phyloP scores from a whole-genome alignment of 352 stramenopile species.

The Aphanomyces euteiches region DNA sequence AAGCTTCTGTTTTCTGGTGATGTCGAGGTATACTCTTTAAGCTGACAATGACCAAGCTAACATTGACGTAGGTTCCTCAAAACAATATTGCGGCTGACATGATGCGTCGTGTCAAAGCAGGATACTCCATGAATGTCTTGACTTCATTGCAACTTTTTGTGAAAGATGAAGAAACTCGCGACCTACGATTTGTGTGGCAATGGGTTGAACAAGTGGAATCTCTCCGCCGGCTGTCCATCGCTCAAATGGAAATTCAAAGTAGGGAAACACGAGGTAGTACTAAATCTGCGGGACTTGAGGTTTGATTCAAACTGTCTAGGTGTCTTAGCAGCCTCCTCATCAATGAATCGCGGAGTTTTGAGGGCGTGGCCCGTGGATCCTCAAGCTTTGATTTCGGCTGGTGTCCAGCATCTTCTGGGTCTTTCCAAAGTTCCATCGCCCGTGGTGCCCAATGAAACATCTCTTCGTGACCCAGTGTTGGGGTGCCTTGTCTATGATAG shows the following conservation, averaged over 20 bases:
- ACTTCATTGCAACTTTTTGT: constrained; percentile 76
- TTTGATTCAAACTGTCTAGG: constrained; percentile 4
- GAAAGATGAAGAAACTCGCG: constrained; percentile 39
- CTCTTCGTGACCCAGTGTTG: constrained; percentile 46
- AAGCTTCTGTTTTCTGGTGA: constrained; percentile 60
- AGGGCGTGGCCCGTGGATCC: constrained; percentile 71
- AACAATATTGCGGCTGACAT: constrained; percentile 76
- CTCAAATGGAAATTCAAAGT: constrained; percentile 31
- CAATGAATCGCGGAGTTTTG: constrained; percentile 39
- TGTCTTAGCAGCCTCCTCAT: constrained; percentile 30
- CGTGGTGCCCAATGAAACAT: constrained; percentile 11
- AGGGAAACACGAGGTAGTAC: constrained; percentile 42
- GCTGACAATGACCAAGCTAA: no score
- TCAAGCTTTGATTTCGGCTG: constrained; percentile 52
- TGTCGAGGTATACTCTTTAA: background rate
- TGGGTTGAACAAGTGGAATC: constrained; percentile 83
- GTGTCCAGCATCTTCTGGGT: constrained; percentile 63
- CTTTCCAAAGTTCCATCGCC: constrained; percentile 23
- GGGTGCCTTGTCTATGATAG: constrained; percentile 74
- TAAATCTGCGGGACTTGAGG: no score
- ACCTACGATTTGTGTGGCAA: constrained; percentile 66
- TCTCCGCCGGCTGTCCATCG: constrained; percentile 41
- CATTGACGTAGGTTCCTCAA: no score
- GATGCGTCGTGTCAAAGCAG: constrained; percentile 64
- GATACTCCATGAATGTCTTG: constrained; percentile 71